These are phyloP conservation scores for Colletotrichum lentis DNA, from an alignment of 2,329 filamentous ascomycete species.

Conservation along the genomic window DNA sequence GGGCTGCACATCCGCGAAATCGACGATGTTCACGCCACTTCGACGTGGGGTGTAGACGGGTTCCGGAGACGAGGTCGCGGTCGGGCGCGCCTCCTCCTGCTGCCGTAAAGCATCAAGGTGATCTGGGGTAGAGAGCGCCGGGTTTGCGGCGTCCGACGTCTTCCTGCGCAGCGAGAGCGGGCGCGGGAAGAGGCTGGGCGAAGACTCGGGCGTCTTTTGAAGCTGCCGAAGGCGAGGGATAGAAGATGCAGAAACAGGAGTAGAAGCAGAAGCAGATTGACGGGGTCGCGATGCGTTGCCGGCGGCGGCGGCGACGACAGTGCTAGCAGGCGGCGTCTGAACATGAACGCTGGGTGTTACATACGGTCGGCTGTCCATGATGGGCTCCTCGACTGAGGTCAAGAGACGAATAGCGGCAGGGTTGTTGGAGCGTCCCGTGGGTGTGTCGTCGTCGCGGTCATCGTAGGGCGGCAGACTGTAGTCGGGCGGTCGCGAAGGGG, in stretches of 20 bases:
- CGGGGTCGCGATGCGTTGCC: slow-evolving; percentile 18
- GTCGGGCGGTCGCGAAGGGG: slow-evolving; percentile 63
- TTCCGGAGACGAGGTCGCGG: slow-evolving; percentile 38
- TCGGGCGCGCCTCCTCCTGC: slow-evolving; percentile 48
- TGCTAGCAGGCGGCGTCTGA: slow-evolving; percentile 14
- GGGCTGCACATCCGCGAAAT: slow-evolving; percentile 39
- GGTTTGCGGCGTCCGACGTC: slow-evolving; percentile 33
- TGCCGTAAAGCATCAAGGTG: slow-evolving; percentile 48
- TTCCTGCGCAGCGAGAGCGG: slow-evolving; percentile 39
- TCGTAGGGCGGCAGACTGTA: slow-evolving; percentile 66
- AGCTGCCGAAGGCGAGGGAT: slow-evolving; percentile 36
- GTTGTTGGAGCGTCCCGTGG: slow-evolving; percentile 54
- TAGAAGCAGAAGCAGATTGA: slow-evolving; percentile 12
- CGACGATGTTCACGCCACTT: slow-evolving; percentile 8
- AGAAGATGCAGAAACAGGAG: slow-evolving; percentile 32
- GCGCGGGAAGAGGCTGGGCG: slow-evolving; percentile 40
- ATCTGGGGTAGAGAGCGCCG: slow-evolving; percentile 47
- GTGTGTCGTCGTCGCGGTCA: slow-evolving; percentile 60
- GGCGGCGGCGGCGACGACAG: not conserved
- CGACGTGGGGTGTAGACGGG: slow-evolving; percentile 13
- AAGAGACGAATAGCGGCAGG: slow-evolving; percentile 66
- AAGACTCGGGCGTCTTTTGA: slow-evolving; percentile 36
- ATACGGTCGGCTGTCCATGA: slow-evolving; percentile 61
- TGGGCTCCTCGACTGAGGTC: slow-evolving; percentile 68
- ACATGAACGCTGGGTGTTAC: slow-evolving; percentile 48